Percentiles rank a stretch among this genome's conserved stretches.
Evolutionary conservation across 148 eudicot species (phyloP).

Genomic region (Cornus controversa): DNA sequence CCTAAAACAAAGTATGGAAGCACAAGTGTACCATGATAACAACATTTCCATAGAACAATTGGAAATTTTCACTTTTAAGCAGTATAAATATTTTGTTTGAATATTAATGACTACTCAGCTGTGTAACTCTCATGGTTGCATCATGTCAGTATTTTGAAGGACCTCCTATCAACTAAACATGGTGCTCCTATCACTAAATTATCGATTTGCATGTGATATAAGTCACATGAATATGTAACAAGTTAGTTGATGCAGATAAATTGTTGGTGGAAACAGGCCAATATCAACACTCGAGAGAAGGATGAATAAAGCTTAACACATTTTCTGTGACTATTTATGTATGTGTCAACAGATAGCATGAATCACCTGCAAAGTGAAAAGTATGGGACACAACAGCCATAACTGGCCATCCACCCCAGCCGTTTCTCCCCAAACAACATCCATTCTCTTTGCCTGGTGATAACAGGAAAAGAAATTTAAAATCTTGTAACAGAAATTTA

Average conservation of each 20-base stretch:
- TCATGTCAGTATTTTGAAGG: neutral
- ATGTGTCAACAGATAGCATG: neutral
- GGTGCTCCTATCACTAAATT: neutral
- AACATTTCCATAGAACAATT: neutral
- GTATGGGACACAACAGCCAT: constrained; percentile 47
- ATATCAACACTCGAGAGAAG: too few species aligned
- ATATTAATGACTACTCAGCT: neutral
- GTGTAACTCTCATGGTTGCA: neutral
- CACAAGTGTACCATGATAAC: neutral
- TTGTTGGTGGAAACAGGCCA: too few species aligned
- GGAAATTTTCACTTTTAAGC: neutral
- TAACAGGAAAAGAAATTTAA: neutral
- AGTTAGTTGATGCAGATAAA: too few species aligned
- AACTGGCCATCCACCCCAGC: constrained; percentile 53
- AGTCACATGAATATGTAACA: too few species aligned
- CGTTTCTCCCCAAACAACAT: constrained; percentile 60
- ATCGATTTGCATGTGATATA: neutral
- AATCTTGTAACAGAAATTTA: too few species aligned
- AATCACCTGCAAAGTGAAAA: constrained; percentile 53
- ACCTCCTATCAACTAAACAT: neutral
- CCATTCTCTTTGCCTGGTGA: constrained; percentile 55
- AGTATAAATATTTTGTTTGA: neutral
- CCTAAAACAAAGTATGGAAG: constrained; percentile 19
- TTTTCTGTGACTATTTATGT: neutral
- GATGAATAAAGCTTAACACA: neutral